phyloP scores from a whole-genome alignment of 202 grass and related monocot species.

The Setaria viridis region DNA sequence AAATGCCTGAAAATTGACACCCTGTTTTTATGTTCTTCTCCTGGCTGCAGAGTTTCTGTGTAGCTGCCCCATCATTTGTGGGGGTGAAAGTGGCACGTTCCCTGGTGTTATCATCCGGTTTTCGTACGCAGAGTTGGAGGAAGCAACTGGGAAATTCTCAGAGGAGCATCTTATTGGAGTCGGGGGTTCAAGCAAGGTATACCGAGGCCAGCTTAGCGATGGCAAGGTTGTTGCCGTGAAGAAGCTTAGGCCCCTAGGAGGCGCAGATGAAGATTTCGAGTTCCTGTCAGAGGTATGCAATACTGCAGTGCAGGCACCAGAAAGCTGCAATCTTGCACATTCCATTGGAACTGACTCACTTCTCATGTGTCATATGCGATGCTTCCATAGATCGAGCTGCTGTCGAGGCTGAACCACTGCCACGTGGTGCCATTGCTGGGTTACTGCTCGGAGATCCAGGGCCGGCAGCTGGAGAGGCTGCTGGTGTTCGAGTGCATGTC shows the following conservation, averaged over 20 bases:
- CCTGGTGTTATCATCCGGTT: constrained; percentile 72
- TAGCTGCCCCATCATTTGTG: constrained; percentile 46
- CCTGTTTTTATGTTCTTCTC: neutral
- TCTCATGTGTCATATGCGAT: neutral
- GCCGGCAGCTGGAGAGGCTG: constrained; percentile 77
- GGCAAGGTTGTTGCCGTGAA: constrained; percentile 83
- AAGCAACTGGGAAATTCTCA: constrained; percentile 77
- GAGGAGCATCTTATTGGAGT: constrained; percentile 71
- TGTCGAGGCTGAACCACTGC: constrained; percentile 94
- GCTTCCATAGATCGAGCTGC: constrained; percentile 74
- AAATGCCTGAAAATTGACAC: neutral
- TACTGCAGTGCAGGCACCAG: neutral
- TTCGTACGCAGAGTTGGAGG: constrained; percentile 72
- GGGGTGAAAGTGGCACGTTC: constrained; percentile 47
- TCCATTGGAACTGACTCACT: neutral
- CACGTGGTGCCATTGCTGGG: constrained; percentile 93
- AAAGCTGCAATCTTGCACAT: neutral
- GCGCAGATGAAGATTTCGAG: constrained; percentile 70
- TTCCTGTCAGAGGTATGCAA: constrained; percentile 82
- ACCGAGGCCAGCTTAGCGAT: constrained; percentile 71
- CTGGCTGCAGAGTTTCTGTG: constrained; percentile 58
- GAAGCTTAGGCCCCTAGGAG: constrained; percentile 75
- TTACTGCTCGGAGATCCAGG: constrained; percentile 87
- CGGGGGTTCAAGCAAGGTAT: constrained; percentile 87
- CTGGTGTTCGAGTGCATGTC: constrained; percentile 91